These are phyloP conservation scores for Thymus quinquecostatus DNA, from an alignment of 257 asterid species.

Conservation along the genomic window DNA sequence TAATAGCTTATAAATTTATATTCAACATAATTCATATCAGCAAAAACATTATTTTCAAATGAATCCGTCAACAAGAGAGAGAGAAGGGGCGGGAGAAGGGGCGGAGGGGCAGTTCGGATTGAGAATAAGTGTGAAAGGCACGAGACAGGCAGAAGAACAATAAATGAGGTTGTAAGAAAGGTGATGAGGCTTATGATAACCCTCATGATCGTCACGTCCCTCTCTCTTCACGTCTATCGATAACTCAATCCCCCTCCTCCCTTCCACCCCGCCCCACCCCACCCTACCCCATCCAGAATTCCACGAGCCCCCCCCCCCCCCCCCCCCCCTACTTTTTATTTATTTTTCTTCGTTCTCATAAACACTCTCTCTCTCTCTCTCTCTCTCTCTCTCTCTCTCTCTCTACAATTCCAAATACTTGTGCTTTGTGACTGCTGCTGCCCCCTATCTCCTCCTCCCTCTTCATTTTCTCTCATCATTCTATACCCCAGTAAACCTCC, in stretches of 20 bases:
- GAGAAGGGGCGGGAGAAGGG: constrained; percentile 26
- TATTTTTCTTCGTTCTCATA: background rate
- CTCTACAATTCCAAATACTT: constrained; percentile 1
- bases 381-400: constrained; percentile 7
- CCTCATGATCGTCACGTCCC: constrained; percentile 98
- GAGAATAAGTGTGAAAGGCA: constrained; percentile 92
- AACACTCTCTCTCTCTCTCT: constrained; percentile 1
- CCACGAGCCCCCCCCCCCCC: constrained; percentile 43
- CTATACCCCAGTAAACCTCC: constrained; percentile 50
- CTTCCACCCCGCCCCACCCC: background rate
- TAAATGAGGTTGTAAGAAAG: constrained; percentile 67
- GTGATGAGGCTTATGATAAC: constrained; percentile 94
- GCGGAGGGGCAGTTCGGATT: constrained; percentile 82
- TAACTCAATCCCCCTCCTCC: constrained; percentile 28
- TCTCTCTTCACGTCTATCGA: constrained; percentile 66
- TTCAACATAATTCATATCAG: too few species aligned
- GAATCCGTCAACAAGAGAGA: constrained; percentile 10
- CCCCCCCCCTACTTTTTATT: background rate
- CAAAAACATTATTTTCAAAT: background rate
- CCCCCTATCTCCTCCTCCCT: constrained; percentile 31
- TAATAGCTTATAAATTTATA: too few species aligned
- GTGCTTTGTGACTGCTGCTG: constrained; percentile 40
- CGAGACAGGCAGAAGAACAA: constrained; percentile 62
- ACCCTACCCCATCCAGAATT: constrained; percentile 44
- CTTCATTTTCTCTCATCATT: constrained; percentile 17